Conservation (phyloP, 2,329 filamentous ascomycete genomes). For the Neurospora sp. region DNA sequence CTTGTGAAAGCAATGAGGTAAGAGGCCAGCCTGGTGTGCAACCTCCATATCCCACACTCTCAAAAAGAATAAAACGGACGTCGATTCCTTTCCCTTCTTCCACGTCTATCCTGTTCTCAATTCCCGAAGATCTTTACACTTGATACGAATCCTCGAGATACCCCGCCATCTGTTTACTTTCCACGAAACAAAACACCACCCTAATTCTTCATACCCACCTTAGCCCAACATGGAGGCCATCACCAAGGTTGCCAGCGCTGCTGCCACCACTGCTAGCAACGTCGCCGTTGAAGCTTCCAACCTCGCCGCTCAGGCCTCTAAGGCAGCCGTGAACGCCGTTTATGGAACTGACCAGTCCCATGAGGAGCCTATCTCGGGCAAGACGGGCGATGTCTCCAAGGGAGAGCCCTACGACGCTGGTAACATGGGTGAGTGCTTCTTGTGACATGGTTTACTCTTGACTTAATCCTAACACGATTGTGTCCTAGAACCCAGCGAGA, state of each 20-base stretch:
- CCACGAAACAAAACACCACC: neutral
- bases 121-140: neutral
- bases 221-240: constrained; percentile 50
- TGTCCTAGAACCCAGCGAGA: constrained; percentile 5
- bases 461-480: neutral
- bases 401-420: constrained; percentile 72
- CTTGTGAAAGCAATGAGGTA: neutral
- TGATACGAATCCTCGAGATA: neutral
- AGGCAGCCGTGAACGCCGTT: constrained; percentile 36
- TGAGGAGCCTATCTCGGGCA: constrained; percentile 62
- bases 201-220: neutral
- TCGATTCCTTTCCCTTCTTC: neutral
- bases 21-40: neutral
- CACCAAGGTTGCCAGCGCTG: constrained; percentile 36
- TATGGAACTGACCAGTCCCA: constrained; percentile 32
- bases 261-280: neutral
- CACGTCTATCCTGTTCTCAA: neutral
- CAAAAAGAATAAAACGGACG: neutral
- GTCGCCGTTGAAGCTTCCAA: neutral
- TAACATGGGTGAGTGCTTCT: constrained; percentile 46
- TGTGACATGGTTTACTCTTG: neutral
- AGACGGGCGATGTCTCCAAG: constrained; percentile 53
- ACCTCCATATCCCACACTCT: neutral
- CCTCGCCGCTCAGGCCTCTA: neutral
- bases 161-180: neutral